Percentiles rank a stretch among this genome's conserved stretches.
Conservation (phyloP, 208 protist genomes). For the Entamoeba nuttalli region DNA sequence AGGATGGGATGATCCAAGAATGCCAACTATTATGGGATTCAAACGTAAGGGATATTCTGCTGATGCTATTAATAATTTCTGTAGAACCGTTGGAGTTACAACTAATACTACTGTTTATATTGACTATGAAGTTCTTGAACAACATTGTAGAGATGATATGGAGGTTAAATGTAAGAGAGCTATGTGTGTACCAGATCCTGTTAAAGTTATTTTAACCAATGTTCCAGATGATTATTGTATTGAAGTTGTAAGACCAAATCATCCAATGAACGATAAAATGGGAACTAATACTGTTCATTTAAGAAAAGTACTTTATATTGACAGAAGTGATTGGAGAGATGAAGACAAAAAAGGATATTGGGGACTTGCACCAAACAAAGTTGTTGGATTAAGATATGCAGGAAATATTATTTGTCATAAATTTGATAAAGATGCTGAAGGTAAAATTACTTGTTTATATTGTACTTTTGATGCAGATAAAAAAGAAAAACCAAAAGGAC, state of each 20-base stretch:
- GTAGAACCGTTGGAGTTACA: constrained; percentile 73
- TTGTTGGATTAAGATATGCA: background rate
- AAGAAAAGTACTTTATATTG: constrained; percentile 78
- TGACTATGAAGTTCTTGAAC: constrained; percentile 74
- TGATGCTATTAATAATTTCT: constrained; percentile 82
- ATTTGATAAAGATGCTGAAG: constrained; percentile 11
- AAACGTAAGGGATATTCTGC: constrained; percentile 84
- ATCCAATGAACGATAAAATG: constrained; percentile 62
- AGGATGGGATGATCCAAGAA: constrained; percentile 87
- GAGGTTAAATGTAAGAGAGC: constrained; percentile 62
- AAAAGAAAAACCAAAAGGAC: constrained; percentile 20
- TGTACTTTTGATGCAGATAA: background rate
- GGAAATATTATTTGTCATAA: constrained; percentile 10
- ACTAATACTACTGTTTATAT: constrained; percentile 47
- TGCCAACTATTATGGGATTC: constrained; percentile 82
- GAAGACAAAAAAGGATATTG: constrained; percentile 5
- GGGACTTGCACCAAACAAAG: background rate
- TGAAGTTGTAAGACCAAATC: constrained; percentile 68
- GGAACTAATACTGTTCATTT: constrained; percentile 64
- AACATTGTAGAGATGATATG: constrained; percentile 71
- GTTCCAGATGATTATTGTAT: constrained; percentile 44
- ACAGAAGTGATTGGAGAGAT: constrained; percentile 75
- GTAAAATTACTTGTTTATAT: background rate
- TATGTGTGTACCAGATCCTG: constrained; percentile 73
- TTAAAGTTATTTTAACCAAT: constrained; percentile 78